Evolutionary conservation across 2,329 filamentous ascomycete genomes (phyloP).

Genomic region (Pseudogymnoascus sp.): DNA sequence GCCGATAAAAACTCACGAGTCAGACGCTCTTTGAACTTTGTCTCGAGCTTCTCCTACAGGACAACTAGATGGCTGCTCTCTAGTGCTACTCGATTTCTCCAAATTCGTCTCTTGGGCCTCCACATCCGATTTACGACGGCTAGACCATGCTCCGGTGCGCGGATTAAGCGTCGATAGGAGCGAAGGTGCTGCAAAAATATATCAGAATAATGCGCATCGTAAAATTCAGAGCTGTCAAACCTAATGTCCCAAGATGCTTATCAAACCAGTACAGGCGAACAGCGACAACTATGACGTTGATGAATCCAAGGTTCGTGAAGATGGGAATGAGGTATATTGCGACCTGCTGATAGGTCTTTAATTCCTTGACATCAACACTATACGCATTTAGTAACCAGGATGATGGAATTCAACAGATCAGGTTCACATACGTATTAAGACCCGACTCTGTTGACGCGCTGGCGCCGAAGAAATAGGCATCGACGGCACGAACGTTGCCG

Average conservation of each 20-base stretch:
- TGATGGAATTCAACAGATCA: not conserved
- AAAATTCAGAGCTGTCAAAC: not conserved
- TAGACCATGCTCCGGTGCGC: not conserved
- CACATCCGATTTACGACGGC: not conserved
- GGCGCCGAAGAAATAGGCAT: conserved; percentile 43
- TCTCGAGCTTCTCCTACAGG: not conserved
- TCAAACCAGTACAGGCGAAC: conserved; percentile 35
- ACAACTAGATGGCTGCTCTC: not conserved
- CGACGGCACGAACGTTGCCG: conserved; percentile 35
- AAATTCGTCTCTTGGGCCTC: not conserved
- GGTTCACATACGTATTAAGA: conserved; percentile 37
- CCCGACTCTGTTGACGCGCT: conserved; percentile 44
- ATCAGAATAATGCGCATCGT: not conserved
- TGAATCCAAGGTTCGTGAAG: conserved; percentile 31
- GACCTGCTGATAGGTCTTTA: conserved; percentile 35
- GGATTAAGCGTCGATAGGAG: not conserved
- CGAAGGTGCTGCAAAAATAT: not conserved
- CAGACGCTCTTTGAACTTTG: not conserved
- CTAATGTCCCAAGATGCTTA: conserved; percentile 27
- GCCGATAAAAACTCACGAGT: not conserved
- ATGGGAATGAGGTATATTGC: conserved; percentile 34
- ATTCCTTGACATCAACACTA: conserved; percentile 26
- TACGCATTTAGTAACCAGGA: not conserved
- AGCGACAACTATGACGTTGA: conserved; percentile 34
- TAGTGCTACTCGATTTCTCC: not conserved